phyloP scores from a whole-genome alignment of 495 filamentous ascomycete genomes.

The Margaritispora aquatica region DNA sequence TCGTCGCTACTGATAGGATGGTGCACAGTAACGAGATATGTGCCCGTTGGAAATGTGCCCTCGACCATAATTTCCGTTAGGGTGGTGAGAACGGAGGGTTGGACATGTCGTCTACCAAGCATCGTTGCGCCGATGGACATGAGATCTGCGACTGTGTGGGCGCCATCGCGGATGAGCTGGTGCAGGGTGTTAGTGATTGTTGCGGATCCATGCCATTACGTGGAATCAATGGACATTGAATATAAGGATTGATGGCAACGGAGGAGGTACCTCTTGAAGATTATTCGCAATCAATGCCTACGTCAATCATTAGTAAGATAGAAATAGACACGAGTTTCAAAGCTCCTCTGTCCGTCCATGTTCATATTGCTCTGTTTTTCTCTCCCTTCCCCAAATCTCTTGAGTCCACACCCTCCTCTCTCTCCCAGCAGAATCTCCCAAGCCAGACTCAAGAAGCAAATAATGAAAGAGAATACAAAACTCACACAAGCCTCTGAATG shows the following conservation, averaged over 20 bases:
- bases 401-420: too few species aligned
- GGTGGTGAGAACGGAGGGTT: constrained; percentile 70
- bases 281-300: constrained; percentile 86
- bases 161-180: constrained; percentile 91
- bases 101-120: constrained; percentile 90
- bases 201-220: neutral
- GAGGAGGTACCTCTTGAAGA: constrained; percentile 67
- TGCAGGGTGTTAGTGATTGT: neutral
- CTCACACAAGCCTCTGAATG: constrained; percentile 84
- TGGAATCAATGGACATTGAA: neutral
- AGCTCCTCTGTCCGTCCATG: too few species aligned
- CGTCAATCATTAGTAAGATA: neutral
- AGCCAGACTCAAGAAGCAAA: too few species aligned
- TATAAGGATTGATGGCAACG: neutral
- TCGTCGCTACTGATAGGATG: constrained; percentile 83
- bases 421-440: too few species aligned
- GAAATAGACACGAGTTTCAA: too few species aligned
- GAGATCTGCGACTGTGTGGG: constrained; percentile 84
- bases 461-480: too few species aligned
- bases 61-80: constrained; percentile 86
- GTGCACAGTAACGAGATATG: constrained; percentile 93
- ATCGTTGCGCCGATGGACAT: constrained; percentile 88
- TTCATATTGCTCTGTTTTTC: too few species aligned
- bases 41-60: constrained; percentile 86
- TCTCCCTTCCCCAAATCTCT: neutral